Evolutionary conservation across 192 early-diverging fungal genomes (phyloP), one percentile per base, ranked within the genome.

Genomic region (Coemansia sp.): DNA sequence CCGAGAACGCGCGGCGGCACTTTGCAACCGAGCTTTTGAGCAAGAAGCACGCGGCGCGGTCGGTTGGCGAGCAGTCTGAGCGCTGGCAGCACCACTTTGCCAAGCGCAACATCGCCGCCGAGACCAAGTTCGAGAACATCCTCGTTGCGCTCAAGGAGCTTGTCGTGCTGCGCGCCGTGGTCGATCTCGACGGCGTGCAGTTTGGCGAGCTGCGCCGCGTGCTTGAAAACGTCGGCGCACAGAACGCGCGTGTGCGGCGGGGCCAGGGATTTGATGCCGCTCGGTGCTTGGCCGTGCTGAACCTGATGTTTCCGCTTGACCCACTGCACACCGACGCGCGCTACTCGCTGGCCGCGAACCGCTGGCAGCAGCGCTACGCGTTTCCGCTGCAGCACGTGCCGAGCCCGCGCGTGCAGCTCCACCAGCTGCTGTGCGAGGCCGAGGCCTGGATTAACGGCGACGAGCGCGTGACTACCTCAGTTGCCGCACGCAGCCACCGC

Each of bases 111-210:
- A 60, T 64, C 44, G 64, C 68, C 4, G 60, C 64, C 22, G 74
- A 77, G 29, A 68, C 65, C 6, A 67, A 71, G 43, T 77, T 77
- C 44, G 74, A 77, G 23, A 77, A 71, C 54, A 62, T 69, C 11
- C 50, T 77, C 27, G 68, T 77, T 25, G 74, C 74, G 5, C 54
- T 77, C 16, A 77, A 77, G 47, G 74, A 77, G 33, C 64, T 77
- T 1, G 74, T 64, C 11, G 58, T 77, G 1, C 62, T 77, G 23
- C 68, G 65, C 4, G 58, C 61, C 12, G 54, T 71, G 5, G 49
- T 40, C 6, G 62, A 64, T 23, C 38, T 48, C 2, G 27, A 29
- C 7, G 21, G 40, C 1, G n/a, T 29, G 5, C 68, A 56, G 29
- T 24, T 33, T 14, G 69, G 69, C 12, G 68, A 77, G 25, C 52